A percentile compares a stretch with the other conserved stretches of the same genome.
Conservation (phyloP, 495 filamentous ascomycete species). For the Choiromyces venosus region DNA sequence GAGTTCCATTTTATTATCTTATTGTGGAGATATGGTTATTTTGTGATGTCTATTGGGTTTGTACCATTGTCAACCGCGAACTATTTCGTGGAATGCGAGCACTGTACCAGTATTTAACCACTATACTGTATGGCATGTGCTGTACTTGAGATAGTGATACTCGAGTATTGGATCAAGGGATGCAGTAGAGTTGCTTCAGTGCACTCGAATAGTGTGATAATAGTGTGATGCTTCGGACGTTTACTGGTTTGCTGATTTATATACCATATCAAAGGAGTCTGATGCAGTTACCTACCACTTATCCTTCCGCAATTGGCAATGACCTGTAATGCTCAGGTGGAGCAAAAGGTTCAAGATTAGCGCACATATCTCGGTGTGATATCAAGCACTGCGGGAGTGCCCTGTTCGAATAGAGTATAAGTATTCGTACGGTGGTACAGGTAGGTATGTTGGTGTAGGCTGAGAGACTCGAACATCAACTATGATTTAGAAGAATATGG, state of each 20-base stretch:
- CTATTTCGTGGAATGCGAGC: too few species aligned
- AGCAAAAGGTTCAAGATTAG: background rate
- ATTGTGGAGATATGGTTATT: too few species aligned
- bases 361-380: background rate
- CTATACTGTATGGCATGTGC: background rate
- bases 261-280: background rate
- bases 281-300: background rate
- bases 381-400: background rate
- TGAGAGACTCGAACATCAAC: background rate
- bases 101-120: background rate
- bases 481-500: background rate
- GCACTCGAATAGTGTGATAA: background rate
- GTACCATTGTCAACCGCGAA: too few species aligned
- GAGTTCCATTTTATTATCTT: too few species aligned
- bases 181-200: background rate
- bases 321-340: background rate
- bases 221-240: background rate
- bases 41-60: too few species aligned
- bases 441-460: background rate
- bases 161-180: background rate
- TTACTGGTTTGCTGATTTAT: background rate
- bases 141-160: background rate
- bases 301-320: background rate
- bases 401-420: background rate
- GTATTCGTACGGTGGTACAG: background rate